phyloP scores from a whole-genome alignment of 139 green algal species.

The Volvox africanus region DNA sequence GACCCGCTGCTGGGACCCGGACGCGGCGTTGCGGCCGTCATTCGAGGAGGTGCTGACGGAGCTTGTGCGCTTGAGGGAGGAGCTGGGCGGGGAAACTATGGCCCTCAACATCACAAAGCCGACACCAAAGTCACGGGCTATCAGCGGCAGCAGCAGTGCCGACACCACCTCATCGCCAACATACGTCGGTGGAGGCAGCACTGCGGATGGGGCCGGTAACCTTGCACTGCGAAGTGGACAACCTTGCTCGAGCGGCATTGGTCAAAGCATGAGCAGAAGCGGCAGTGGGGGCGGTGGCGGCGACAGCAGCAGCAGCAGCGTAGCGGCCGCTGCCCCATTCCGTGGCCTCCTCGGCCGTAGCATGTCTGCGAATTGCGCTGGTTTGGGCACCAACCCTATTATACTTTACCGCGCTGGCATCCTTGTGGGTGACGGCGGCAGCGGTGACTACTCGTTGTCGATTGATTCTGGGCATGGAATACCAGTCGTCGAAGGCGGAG shows the following conservation, averaged over 20 bases:
- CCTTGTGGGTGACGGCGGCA: background rate
- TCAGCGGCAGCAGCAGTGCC: background rate
- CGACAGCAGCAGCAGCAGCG: background rate
- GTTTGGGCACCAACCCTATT: background rate
- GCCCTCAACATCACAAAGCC: background rate
- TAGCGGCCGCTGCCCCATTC: background rate
- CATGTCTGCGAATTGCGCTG: background rate
- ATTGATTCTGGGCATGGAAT: background rate
- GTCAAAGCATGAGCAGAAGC: background rate
- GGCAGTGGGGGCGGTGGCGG: background rate
- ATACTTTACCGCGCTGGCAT: background rate
- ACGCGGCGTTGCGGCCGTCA: conserved; percentile 31
- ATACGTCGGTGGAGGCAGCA: background rate
- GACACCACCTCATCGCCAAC: background rate
- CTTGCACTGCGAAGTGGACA: background rate
- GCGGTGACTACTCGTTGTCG: background rate
- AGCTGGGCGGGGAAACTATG: conserved; percentile 23
- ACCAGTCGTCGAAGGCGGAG: background rate
- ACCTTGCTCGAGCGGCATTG: background rate
- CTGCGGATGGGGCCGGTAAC: background rate
- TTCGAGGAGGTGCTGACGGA: conserved; percentile 47
- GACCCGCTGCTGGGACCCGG: conserved; percentile 54
- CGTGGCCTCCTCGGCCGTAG: background rate
- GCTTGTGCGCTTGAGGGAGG: conserved; percentile 44
- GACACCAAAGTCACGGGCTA: background rate